Base-by-base conservation (phyloP, 2,329 filamentous ascomycete genomes). In the Fusarium tupiense region DNA sequence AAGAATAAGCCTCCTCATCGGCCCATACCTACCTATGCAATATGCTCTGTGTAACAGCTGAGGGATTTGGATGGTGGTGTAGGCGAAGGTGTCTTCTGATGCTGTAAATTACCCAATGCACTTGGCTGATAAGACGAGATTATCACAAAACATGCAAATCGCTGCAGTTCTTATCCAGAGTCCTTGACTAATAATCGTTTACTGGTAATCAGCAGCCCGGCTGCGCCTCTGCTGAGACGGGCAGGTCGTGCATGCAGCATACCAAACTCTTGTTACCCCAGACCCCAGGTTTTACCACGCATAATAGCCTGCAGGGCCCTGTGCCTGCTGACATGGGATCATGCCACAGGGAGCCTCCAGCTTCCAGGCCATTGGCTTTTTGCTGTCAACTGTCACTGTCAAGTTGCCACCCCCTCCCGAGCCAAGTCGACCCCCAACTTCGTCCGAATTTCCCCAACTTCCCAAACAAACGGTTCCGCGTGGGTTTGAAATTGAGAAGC, bases 371-470 rank as follows among this genome's bases (percentile, higher is more conserved):
- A 64, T 60, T 69, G 57, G 59, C 50, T 57, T 57, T 67, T 61
- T 58, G 53, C 64, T 67, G 46, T 52, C 54, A 24, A 49, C 17
- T 40, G 63, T 64, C 53, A 43, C 17, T 37, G 53, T 47, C 53
- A 47, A 69, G 61, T 69, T 61, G 47, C 49, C 63, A 59, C 47
- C 33, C 52, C 54, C 53, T 64, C 47, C 49, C 40, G 19, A 38
- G 35, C 41, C 26, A 22, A n/a, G 26, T 33, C 43, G 38, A 52
- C 71, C 71, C 71, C 71, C 71, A 74, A 74, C 47, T 69, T 73
- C 64, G 57, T 57, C 69, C 53, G 60, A 54, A 72, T 63, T 73
- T 75, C 72, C 72, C 72, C 72, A 75, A 72, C 49, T 67, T 72
- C 56, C 71, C 71, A 72, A 58, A 61, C 44, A 61, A 56, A 54